Evolutionary conservation across 73 alveolate species (phyloP).

Genomic region (Paramecium primaurelia): DNA sequence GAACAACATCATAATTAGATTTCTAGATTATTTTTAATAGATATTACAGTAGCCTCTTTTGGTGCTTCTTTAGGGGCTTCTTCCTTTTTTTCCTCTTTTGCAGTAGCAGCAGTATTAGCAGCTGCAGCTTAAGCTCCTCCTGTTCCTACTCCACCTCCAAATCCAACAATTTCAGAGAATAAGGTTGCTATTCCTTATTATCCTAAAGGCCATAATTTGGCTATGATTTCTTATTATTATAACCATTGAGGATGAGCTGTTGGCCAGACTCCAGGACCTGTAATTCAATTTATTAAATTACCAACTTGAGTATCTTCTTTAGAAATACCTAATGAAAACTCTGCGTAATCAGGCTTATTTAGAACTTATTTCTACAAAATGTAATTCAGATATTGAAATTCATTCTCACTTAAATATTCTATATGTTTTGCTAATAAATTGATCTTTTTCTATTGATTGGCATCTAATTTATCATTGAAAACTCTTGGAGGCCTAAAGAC

Average conservation of each 20-base stretch:
- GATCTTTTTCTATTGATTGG: conserved; percentile 19
- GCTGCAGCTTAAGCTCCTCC: background rate
- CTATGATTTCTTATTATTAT: conserved; percentile 51
- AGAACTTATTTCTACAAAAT: background rate
- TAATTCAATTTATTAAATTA: background rate
- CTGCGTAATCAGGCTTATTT: background rate
- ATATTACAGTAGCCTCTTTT: conserved; percentile 25
- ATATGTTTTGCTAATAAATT: conserved; percentile 38
- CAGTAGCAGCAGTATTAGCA: conserved; percentile 43
- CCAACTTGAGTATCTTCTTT: background rate
- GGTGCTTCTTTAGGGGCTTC: conserved; percentile 42
- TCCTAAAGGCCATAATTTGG: conserved; percentile 66
- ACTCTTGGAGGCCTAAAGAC: conserved; percentile 38
- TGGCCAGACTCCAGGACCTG: conserved; percentile 33
- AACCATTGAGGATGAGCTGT: conserved; percentile 61
- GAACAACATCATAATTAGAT: conserved; percentile 70
- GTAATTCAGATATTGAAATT: conserved; percentile 47
- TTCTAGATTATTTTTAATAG: conserved; percentile 42
- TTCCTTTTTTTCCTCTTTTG: conserved; percentile 34
- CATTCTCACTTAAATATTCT: conserved; percentile 30
- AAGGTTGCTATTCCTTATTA: conserved; percentile 55
- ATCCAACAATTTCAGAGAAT: conserved; percentile 51
- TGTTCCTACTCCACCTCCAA: conserved; percentile 56
- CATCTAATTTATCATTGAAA: conserved; percentile 46
- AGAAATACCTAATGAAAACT: background rate